phyloP scores from a whole-genome alignment of 2,329 filamentous ascomycete genomes.

The Seiridium unicorne region DNA sequence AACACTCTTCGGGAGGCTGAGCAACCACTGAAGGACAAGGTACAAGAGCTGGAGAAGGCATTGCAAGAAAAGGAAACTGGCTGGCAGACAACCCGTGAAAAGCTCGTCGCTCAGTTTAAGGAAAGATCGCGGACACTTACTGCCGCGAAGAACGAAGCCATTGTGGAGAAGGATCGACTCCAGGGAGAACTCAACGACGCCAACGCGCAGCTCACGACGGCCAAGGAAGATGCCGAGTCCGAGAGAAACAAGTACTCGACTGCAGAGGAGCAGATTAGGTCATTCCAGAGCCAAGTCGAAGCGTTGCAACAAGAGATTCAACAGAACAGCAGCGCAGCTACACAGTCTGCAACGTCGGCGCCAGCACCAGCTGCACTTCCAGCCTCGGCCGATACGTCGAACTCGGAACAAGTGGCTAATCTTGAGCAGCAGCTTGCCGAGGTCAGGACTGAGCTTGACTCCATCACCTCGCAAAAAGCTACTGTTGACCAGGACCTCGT shows the following conservation, averaged over 20 bases:
- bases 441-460: constrained; percentile 61
- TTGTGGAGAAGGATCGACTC: constrained; percentile 50
- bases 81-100: constrained; percentile 52
- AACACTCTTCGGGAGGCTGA: constrained; percentile 52
- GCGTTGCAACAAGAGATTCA: constrained; percentile 22
- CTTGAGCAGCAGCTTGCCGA: constrained; percentile 49
- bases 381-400: constrained; percentile 31
- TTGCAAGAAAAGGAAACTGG: constrained; percentile 54
- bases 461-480: constrained; percentile 65
- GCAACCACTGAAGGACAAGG: constrained; percentile 50
- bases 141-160: constrained; percentile 51
- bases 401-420: constrained; percentile 43
- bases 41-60: constrained; percentile 49
- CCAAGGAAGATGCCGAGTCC: constrained; percentile 53
- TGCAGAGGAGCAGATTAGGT: constrained; percentile 40
- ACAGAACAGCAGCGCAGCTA: constrained; percentile 23
- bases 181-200: constrained; percentile 48
- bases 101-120: constrained; percentile 62
- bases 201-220: constrained; percentile 34
- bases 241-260: constrained; percentile 36
- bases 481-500: constrained; percentile 63
- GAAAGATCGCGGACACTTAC: constrained; percentile 54
- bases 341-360: constrained; percentile 32
- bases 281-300: constrained; percentile 36
- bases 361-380: constrained; percentile 24